Percentiles rank a stretch among this genome's conserved stretches.
phyloP scores from a whole-genome alignment of 2,329 filamentous ascomycete genomes.

The Neopestalotiopsis rosae region DNA sequence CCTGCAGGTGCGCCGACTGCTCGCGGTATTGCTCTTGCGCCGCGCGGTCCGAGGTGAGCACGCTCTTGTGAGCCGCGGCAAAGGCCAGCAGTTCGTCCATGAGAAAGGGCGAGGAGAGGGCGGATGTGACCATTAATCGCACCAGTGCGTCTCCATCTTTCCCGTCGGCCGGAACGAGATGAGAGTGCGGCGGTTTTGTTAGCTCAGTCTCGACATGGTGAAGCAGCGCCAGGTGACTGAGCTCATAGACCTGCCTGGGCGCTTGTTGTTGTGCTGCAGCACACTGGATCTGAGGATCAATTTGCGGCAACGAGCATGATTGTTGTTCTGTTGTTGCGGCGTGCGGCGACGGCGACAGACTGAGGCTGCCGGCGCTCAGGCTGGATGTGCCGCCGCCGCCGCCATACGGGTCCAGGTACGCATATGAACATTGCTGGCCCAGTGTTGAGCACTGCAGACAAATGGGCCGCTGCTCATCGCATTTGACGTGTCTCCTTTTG shows the following conservation, averaged over 20 bases:
- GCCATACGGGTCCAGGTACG: constrained; percentile 17
- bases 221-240: constrained; percentile 46
- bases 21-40: not conserved
- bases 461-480: constrained; percentile 46
- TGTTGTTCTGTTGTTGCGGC: not conserved
- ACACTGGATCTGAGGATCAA: no score
- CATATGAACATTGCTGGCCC: constrained; percentile 41
- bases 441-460: constrained; percentile 47
- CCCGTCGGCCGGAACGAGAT: constrained; percentile 12
- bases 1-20: not conserved
- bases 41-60: constrained; percentile 26
- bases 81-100: constrained; percentile 53
- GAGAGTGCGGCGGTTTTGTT: constrained; percentile 17
- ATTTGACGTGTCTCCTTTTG: constrained; percentile 33
- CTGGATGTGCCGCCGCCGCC: constrained; percentile 19
- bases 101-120: constrained; percentile 46
- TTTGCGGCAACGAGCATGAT: no score
- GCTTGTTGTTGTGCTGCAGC: not conserved
- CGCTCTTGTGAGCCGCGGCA: constrained; percentile 48
- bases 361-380: not conserved
- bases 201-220: constrained; percentile 38
- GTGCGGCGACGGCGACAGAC: not conserved
- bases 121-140: constrained; percentile 29
- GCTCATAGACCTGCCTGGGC: constrained; percentile 34
- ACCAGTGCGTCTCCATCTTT: constrained; percentile 17